Conservation (phyloP, 495 filamentous ascomycete genomes). For the Annulohypoxylon maeteangense region DNA sequence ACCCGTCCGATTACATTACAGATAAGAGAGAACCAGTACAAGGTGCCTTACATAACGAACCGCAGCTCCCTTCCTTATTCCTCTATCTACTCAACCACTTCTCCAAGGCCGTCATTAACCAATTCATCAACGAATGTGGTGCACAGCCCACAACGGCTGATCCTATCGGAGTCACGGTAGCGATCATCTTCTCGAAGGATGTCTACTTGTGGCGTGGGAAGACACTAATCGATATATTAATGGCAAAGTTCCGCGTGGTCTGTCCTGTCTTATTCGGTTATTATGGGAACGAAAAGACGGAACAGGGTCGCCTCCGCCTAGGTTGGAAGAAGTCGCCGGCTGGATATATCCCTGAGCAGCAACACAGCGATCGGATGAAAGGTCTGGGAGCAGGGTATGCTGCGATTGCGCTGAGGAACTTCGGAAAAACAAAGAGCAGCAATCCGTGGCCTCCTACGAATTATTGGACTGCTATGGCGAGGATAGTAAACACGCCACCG, state of each 20-base stretch:
- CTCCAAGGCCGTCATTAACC: constrained; percentile 77
- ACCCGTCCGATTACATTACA: constrained; percentile 74
- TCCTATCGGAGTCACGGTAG: constrained; percentile 80
- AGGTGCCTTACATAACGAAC: constrained; percentile 63
- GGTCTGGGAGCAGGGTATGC: constrained; percentile 87
- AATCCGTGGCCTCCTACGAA: constrained; percentile 83
- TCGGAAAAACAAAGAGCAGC: constrained; percentile 67
- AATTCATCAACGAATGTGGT: constrained; percentile 79
- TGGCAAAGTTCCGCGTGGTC: constrained; percentile 83
- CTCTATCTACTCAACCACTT: constrained; percentile 87
- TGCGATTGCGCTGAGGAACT: constrained; percentile 82
- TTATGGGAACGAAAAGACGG: constrained; percentile 77
- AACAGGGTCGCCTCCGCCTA: constrained; percentile 71
- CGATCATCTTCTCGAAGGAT: constrained; percentile 75
- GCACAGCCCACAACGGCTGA: constrained; percentile 78
- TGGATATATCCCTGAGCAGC: constrained; percentile 71
- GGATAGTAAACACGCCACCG: constrained; percentile 76
- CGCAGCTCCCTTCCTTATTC: constrained; percentile 71
- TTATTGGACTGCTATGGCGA: constrained; percentile 81
- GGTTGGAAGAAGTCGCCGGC: constrained; percentile 73
- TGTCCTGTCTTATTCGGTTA: constrained; percentile 92
- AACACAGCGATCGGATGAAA: constrained; percentile 82
- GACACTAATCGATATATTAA: constrained; percentile 83
- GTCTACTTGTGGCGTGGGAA: constrained; percentile 74
- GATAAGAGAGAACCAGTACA: constrained; percentile 65